Evolutionary conservation across 2,329 filamentous ascomycete species (phyloP).

Genomic region (Kalaharituber pfeilii): DNA sequence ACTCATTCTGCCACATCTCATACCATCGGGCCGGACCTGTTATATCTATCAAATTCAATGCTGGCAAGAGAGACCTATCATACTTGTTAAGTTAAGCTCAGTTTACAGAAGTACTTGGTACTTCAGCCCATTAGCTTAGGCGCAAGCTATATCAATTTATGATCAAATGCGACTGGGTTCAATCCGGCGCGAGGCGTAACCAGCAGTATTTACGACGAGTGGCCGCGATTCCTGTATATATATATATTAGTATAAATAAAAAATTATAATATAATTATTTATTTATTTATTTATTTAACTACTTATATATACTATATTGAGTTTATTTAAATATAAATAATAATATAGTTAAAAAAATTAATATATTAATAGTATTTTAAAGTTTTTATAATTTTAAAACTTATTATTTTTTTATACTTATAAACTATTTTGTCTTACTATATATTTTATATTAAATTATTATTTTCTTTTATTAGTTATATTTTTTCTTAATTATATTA

Average conservation of each 20-base stretch:
- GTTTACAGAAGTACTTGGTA: too few species aligned
- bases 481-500: background rate
- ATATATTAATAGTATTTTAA: background rate
- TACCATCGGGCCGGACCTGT: too few species aligned
- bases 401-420: background rate
- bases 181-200: too few species aligned
- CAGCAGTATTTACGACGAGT: too few species aligned
- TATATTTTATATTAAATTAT: background rate
- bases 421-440: background rate
- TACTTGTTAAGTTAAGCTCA: too few species aligned
- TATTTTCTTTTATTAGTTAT: background rate
- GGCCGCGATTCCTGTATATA: too few species aligned
- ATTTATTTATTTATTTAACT: background rate
- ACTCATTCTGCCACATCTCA: too few species aligned
- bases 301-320: background rate
- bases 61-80: too few species aligned
- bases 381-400: background rate
- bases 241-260: background rate
- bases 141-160: too few species aligned
- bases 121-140: too few species aligned
- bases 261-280: background rate
- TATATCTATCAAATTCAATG: too few species aligned
- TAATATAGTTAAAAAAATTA: background rate
- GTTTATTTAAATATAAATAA: background rate
- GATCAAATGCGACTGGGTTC: too few species aligned